A percentile compares a stretch with the other conserved stretches of the same genome.
Evolutionary conservation across 768 basidiomycete genomes (phyloP).

Genomic region (Cyathus striatus): DNA sequence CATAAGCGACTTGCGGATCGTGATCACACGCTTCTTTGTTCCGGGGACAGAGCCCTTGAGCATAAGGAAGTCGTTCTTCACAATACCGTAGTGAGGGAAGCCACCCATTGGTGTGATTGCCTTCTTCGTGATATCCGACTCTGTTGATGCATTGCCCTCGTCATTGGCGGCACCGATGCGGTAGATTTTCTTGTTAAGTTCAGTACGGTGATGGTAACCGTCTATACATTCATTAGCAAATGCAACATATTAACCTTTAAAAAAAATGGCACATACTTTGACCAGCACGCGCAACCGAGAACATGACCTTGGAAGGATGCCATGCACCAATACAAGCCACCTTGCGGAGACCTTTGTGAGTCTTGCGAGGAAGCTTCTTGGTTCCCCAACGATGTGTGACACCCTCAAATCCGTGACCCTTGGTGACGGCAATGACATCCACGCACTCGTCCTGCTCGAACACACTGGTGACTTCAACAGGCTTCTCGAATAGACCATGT

Average conservation of each 20-base stretch:
- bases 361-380: slow-evolving; percentile 97
- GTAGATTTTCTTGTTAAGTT: slow-evolving; percentile 99
- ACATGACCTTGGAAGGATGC: slow-evolving; percentile 99
- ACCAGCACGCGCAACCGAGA: slow-evolving; percentile 99
- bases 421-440: slow-evolving; percentile 97
- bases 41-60: slow-evolving; percentile 95
- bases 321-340: slow-evolving; percentile 98
- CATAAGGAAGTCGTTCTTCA: slow-evolving; percentile 98
- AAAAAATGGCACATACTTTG: slow-evolving; percentile 64
- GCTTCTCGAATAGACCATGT: slow-evolving; percentile 93
- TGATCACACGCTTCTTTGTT: slow-evolving; percentile 97
- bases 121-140: slow-evolving; percentile 93
- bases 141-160: slow-evolving; percentile 84
- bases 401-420: slow-evolving; percentile 99
- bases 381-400: slow-evolving; percentile 99
- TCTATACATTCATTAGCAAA: slow-evolving; percentile 35
- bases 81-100: slow-evolving; percentile 98
- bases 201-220: slow-evolving; percentile 94
- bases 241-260: not conserved
- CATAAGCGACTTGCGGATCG: slow-evolving; percentile 95
- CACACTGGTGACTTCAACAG: slow-evolving; percentile 75
- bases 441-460: slow-evolving; percentile 98
- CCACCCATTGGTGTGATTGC: slow-evolving; percentile 95
- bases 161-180: slow-evolving; percentile 81
- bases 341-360: slow-evolving; percentile 99